These are phyloP conservation scores for Fagopyrum tataricum DNA, from an alignment of 148 eudicot genomes.

Conservation along the genomic window DNA sequence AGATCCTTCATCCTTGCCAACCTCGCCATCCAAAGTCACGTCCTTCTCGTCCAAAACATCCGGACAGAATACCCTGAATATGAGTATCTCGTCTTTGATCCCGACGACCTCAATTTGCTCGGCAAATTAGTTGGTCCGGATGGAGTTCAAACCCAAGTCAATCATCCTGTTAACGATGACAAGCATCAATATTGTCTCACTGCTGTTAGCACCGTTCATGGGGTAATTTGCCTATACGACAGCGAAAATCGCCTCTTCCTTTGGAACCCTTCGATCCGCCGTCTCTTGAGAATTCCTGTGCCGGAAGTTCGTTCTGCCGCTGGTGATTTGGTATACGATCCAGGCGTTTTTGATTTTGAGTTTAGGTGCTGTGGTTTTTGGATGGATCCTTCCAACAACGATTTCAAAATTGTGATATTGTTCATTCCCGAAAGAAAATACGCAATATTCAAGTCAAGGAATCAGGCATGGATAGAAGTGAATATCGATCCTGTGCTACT, in stretches of 20 bases:
- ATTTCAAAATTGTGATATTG: background rate
- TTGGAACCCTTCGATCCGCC: background rate
- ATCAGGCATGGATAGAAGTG: background rate
- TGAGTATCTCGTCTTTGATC: background rate
- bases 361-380: background rate
- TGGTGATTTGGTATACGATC: too few species aligned
- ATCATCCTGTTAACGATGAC: background rate
- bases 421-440: background rate
- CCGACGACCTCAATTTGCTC: too few species aligned
- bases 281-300: background rate
- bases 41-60: too few species aligned
- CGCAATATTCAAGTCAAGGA: background rate
- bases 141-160: background rate
- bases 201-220: background rate
- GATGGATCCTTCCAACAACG: conserved; percentile 1
- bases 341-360: too few species aligned
- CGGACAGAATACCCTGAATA: too few species aligned
- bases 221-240: background rate
- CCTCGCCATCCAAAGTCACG: background rate
- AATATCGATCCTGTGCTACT: background rate
- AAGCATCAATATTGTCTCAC: background rate
- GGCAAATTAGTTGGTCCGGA: too few species aligned
- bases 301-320: too few species aligned
- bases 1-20: background rate
- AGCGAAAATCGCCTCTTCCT: background rate